Percentiles rank a stretch among this genome's conserved stretches.
These are phyloP conservation scores for Setomelanomma holmii DNA, from an alignment of 2,329 filamentous ascomycete species.

Conservation along the genomic window DNA sequence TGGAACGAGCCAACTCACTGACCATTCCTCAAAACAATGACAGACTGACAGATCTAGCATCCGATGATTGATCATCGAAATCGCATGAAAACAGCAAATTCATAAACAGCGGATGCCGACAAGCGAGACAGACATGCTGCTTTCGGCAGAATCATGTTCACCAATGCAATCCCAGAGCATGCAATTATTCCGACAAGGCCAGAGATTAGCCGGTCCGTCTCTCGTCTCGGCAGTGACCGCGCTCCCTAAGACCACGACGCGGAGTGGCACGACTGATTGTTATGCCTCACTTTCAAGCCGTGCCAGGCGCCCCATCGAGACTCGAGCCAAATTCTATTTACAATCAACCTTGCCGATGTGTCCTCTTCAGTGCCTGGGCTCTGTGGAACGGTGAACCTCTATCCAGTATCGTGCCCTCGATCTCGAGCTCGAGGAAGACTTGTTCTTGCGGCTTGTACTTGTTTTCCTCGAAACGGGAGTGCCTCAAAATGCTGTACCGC, in stretches of 20 bases:
- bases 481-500: no score
- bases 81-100: no score
- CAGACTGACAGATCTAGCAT: neutral
- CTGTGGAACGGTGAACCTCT: no score
- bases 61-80: neutral
- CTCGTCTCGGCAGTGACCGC: neutral
- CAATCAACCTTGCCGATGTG: no score
- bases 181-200: constrained; percentile 1
- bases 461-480: no score
- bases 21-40: constrained; percentile 31
- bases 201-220: neutral
- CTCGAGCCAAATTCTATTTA: no score
- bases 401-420: no score
- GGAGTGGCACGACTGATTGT: neutral
- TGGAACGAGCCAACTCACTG: constrained; percentile 25
- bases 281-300: neutral
- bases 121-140: neutral
- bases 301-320: no score
- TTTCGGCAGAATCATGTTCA: constrained; percentile 9
- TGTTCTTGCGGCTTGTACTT: no score
- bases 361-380: no score
- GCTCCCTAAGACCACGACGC: neutral
- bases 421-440: no score
- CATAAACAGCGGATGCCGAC: neutral
- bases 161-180: constrained; percentile 6